Base-by-base conservation (phyloP, 768 basidiomycete species). In the Pleurotus pulmonarius region DNA sequence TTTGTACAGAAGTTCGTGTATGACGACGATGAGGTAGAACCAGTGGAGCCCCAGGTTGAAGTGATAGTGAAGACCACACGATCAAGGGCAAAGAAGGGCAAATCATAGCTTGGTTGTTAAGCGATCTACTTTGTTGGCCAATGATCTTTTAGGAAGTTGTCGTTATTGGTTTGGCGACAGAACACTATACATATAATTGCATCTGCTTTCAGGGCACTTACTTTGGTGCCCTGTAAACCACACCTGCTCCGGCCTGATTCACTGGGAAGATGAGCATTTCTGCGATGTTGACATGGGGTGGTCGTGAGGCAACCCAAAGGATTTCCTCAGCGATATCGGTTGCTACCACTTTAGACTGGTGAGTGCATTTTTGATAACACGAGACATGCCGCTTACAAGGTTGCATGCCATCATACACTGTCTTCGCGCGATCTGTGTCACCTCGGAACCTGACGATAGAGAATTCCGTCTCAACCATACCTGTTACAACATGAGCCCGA, bases 261-360 rank as follows among this genome's bases (percentile, higher is more conserved):
- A 87, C 86, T 1, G 90, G 90, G 62, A 91, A 82, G 45, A 92
- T 78, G 56, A 83, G 82, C 9, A 90, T 71, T 65, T 94, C 88
- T 0, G 92, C 93, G 43, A 98, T 80, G 67, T 98, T 94, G 45
- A 98, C 92, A 65, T 96, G 95, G 40, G 90, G 79, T 9, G 95
- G 95, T 41, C 95, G 86, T 9, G 90, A 80, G 16, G 97, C 96
- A 12, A 87, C 87, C 96, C 96, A 99, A 16, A 96, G 94, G 65
- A 99, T 95, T 71, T 98, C 94, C 69, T 99, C 97, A 1, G 97
- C 97, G 46, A 98, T 88, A 66, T 98, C 94, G 58, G 87, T 80
- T 5, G 87, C 85, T 5, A 82, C 79, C 69, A 96, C 91, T 94
- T 64, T 29, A 49, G 22, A 9, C 29, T 47, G 45, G 51, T 29